Base-by-base conservation (phyloP, 352 stramenopile species). In the Pythium phragmitis region DNA sequence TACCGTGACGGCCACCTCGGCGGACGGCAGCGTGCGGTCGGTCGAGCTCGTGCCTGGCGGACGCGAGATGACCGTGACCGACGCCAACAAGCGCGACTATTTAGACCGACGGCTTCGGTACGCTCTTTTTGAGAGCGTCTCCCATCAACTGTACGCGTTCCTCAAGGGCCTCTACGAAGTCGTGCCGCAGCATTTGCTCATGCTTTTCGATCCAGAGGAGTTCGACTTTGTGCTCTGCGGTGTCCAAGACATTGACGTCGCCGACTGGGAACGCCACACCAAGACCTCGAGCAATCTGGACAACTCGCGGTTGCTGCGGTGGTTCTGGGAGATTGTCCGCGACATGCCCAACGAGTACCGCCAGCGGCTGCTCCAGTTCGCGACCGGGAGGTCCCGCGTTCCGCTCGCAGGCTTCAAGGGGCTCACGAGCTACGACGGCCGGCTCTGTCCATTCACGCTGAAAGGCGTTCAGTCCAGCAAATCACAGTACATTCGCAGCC, bases 261-360 rank as follows among this genome's bases (percentile, higher is more conserved):
- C 91, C 1, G 97, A 99, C 75, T 99, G 97, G 97, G 84, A 94
- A 67, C 63, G 69, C 4, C 70, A 98, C 64, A 98, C 96, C 1
- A 70, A 76, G 11, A 53, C 69, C 28, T 87, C 75, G 26, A 63
- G 71, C 47, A 87, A 90, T 37, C 53, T 90, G 9, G 60, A 71
- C 26, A 73, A 64, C 33, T 57, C 72, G 16, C 72, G 53, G 3
- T 71, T 82, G 2, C 68, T 67, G 3, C 65, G 69, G 4, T 99
- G 95, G 96, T 99, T 99, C 69, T 99, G 97, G 97, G 97, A 98
- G 59, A 92, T 98, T 28, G 85, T 99, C 60, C 86, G 88, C 21
- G 83, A 89, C 47, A 90, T 92, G 80, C 78, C 85, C 13, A 90
- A 88, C 57, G 83, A 92, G 60, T 90, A 94, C 37, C 76, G 83